A percentile compares a stretch with the other conserved stretches of the same genome.
These are phyloP conservation scores for Kwoniella sp. DNA, from an alignment of 768 basidiomycete genomes.

Conservation along the genomic window DNA sequence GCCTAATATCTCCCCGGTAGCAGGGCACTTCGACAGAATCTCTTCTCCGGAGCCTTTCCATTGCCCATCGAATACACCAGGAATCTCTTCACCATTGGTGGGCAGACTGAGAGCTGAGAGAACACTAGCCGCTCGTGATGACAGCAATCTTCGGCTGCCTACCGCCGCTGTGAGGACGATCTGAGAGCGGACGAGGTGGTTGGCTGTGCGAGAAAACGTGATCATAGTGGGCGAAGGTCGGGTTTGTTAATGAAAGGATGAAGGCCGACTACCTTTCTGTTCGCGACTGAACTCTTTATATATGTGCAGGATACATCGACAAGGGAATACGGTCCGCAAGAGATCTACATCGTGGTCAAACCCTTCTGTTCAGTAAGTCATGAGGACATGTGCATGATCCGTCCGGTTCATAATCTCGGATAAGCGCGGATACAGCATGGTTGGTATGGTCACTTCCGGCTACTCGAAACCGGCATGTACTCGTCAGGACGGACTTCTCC, in stretches of 20 bases:
- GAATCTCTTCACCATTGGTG: constrained; percentile 20
- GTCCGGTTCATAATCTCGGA: neutral
- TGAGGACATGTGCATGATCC: neutral
- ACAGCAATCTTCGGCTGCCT: constrained; percentile 16
- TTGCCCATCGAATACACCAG: constrained; percentile 48
- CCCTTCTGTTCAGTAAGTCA: neutral
- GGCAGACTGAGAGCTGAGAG: constrained; percentile 44
- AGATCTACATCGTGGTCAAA: neutral
- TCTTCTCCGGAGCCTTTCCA: constrained; percentile 47
- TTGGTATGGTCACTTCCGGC: neutral
- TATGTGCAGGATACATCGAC: neutral
- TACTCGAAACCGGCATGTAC: neutral
- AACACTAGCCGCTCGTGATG: constrained; percentile 35
- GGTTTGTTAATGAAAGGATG: neutral
- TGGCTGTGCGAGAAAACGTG: neutral
- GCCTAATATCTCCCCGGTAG: constrained; percentile 82
- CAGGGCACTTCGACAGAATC: constrained; percentile 63
- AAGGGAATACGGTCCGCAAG: too few relatives aligned
- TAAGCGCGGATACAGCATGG: neutral
- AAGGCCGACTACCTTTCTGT: neutral
- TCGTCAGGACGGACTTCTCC: neutral
- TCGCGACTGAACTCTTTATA: neutral
- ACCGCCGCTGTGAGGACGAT: neutral
- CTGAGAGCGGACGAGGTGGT: neutral
- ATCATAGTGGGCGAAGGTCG: neutral